Evolutionary conservation across 345 rosid species (phyloP), one percentile per base, ranked within the genome.

Genomic region (Trapa incisa): DNA sequence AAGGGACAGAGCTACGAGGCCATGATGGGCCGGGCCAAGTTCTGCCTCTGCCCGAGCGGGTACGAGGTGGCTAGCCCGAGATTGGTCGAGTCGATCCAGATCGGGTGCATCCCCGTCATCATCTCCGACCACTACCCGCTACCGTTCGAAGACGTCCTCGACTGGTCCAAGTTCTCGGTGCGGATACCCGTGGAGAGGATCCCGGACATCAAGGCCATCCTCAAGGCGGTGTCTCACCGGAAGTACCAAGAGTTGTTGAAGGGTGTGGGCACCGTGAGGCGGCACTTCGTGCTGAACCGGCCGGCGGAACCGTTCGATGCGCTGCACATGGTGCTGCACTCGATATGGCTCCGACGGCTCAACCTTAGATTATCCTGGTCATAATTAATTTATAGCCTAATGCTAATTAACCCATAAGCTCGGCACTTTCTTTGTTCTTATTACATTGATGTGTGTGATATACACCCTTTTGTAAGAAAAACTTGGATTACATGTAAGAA

Each of bases 41-140:
- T 80, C 61, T 84, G 88, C 70, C 70, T 84, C 9, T 80, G 88
- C 73, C 86, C 86, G 32, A 81, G 88, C 36, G 88, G 88, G 41
- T 81, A 56, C 17, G 86, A 84, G 74, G 88, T 84, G 1, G 86
- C 88, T 9, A 82, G 84, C 61, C 88, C 84, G 2, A 73, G 86
- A 61, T 48, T 80, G 37, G 86, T 79, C 6, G 84, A 80, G 67
- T 70, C 86, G 12, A 78, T 82, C 37, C 64, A 72, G 63, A 72
- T 74, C 1, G 84, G 84, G 16, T 84, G 88, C 61, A 74, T 84
- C 65, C 86, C 86, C 0, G 83, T 82, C 47, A 66, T 84, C 33
- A 75, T 84, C 37, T 80, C 88, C 4, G 79, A 82, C 41, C 36
- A 78, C 36, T 84, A 82, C 41, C 52, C 80, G 7, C 65, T 75